Conservation (phyloP, 176 grass and related monocot genomes). For the Musa acuminata region DNA sequence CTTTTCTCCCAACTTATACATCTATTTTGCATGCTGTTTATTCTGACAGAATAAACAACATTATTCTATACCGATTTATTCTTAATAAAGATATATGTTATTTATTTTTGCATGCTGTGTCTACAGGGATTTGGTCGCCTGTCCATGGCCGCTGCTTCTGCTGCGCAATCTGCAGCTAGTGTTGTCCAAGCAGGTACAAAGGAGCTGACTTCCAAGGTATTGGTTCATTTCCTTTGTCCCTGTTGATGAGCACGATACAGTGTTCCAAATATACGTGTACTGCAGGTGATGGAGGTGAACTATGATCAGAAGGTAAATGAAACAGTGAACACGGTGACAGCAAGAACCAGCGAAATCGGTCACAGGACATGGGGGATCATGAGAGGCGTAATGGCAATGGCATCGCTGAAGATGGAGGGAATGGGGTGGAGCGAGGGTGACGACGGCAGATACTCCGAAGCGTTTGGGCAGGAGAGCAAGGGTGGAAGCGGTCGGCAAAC, state of each 20-base stretch:
- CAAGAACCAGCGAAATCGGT: constrained; percentile 74
- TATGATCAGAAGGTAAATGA: constrained; percentile 93
- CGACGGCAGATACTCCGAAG: background rate
- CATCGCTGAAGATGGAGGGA: constrained; percentile 79
- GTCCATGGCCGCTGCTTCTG: constrained; percentile 83
- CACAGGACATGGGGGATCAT: constrained; percentile 83
- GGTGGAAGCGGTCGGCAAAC: background rate
- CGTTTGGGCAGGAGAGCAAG: background rate
- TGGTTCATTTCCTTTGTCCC: background rate
- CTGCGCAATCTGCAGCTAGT: constrained; percentile 80
- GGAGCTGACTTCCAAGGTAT: constrained; percentile 84
- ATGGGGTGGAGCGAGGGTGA: constrained; percentile 43
- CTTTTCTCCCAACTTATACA: too few relatives aligned
- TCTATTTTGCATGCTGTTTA: too few relatives aligned
- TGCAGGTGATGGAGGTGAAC: constrained; percentile 78
- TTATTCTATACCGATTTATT: too few relatives aligned
- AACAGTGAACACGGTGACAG: constrained; percentile 77
- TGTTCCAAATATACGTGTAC: background rate
- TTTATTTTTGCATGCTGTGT: background rate
- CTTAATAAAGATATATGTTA: background rate
- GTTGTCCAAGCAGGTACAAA: constrained; percentile 80
- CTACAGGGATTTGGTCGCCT: constrained; percentile 77
- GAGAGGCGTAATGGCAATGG: constrained; percentile 77
- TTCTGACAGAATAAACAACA: too few relatives aligned
- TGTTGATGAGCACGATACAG: background rate